Evolutionary conservation across 2,329 filamentous ascomycete genomes (phyloP), one percentile per base, ranked within the genome.

Genomic region (Pseudohalonectria lignicola): DNA sequence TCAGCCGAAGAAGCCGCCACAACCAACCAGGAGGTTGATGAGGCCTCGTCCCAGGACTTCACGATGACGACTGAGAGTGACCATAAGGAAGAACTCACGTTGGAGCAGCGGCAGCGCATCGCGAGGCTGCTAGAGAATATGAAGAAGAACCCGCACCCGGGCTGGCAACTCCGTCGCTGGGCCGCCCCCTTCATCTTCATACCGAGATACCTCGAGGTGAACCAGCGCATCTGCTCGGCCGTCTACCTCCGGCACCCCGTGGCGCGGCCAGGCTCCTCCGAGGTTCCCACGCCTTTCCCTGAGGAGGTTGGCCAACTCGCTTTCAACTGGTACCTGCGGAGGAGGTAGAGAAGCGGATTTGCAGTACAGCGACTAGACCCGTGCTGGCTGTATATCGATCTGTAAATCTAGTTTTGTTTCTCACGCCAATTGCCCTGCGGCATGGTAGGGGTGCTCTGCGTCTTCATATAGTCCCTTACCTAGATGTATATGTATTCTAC

Each of bases 171-270:
- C 11, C 74, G 87, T 40, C 73, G 82, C 37, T 96, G 76, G 61
- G 93, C 98, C 84, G 71, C 76, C 37, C 79, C 88, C 1, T 98
- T 98, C 61, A 87, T 88, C 18, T 95, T 94, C 61, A 87, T 98
- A 48, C 92, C 92, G 10, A 71, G 84, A 39, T 98, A 96, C 60
- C 75, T 98, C 43, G 93, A 98, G 64, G 92, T 98, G 50, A 95
- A 96, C 68, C 92, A 94, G 60, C 93, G 88, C 54, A 83, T 96
- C 51, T 98, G 92, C 62, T 82, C 88, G 1, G 92, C 92, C 10
- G 87, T 98, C 30, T 98, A 98, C 59, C 65, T 98, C 44, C 75
- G 92, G 41, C 90, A 98, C 65, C 92, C 92, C 0, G 90, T 96
- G 31, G 92, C 86, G 19, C 73, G 88, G 43, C 81, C 81, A 3